These are phyloP conservation scores for Pichia membranifaciens DNA, from an alignment of 805 yeast species.

Conservation along the genomic window DNA sequence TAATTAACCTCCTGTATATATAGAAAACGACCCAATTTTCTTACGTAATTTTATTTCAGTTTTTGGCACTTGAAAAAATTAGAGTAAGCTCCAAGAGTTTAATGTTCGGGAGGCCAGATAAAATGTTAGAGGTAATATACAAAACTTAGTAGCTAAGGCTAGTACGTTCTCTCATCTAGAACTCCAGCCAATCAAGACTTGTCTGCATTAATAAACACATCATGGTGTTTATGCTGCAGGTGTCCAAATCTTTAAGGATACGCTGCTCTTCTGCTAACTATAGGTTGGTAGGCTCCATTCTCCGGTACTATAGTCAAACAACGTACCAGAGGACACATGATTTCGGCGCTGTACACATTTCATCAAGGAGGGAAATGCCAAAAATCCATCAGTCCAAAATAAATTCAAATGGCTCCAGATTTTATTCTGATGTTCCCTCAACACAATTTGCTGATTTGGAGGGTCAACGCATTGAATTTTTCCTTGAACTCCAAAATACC, in stretches of 20 bases:
- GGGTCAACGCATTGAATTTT: conserved; percentile 11
- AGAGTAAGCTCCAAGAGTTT: too few relatives aligned
- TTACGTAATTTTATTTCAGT: too few relatives aligned
- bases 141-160: too few relatives aligned
- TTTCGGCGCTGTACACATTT: neutral
- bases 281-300: neutral
- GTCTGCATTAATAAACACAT: neutral
- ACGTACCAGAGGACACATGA: neutral
- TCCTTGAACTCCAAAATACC: conserved; percentile 22
- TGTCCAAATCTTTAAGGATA: neutral
- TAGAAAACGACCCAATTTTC: too few relatives aligned
- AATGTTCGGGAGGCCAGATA: too few relatives aligned
- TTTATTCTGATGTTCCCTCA: conserved; percentile 5
- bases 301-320: neutral
- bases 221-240: neutral
- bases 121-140: too few relatives aligned
- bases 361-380: neutral
- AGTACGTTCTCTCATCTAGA: too few relatives aligned
- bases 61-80: too few relatives aligned
- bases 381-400: too few relatives aligned
- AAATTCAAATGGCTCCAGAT: neutral
- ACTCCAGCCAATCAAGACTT: too few relatives aligned
- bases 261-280: neutral
- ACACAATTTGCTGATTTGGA: conserved; percentile 16
- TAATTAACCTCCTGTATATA: too few relatives aligned